Evolutionary conservation across 2,329 filamentous ascomycete genomes (phyloP).

Genomic region (Remersonia thermophila): DNA sequence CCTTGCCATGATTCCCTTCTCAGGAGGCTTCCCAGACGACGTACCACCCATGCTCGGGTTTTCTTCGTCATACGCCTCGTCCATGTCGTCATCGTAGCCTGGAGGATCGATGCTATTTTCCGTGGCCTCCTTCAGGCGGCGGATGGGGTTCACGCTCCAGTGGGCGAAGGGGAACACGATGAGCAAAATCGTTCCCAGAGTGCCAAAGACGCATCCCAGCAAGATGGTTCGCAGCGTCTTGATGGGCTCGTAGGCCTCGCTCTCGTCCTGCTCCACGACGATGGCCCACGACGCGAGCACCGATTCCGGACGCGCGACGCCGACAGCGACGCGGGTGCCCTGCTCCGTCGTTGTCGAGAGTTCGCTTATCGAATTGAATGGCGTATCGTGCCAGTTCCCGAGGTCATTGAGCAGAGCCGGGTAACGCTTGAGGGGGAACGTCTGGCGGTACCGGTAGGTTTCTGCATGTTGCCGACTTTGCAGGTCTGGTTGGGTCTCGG

Average conservation of each 20-base stretch:
- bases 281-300: constrained; percentile 70
- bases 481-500: constrained; percentile 30
- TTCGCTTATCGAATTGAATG: constrained; percentile 57
- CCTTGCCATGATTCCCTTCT: constrained; percentile 28
- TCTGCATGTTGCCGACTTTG: constrained; percentile 32
- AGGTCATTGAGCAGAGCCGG: constrained; percentile 52
- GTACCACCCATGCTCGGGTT: constrained; percentile 29
- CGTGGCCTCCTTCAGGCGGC: constrained; percentile 62
- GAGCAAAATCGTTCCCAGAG: constrained; percentile 58
- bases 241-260: constrained; percentile 68
- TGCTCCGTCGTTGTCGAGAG: constrained; percentile 65
- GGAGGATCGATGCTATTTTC: constrained; percentile 58
- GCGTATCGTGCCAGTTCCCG: constrained; percentile 31
- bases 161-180: constrained; percentile 71
- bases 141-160: constrained; percentile 67
- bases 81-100: constrained; percentile 39
- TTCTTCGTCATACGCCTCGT: constrained; percentile 36
- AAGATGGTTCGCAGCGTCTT: constrained; percentile 65
- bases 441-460: constrained; percentile 15
- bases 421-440: constrained; percentile 48
- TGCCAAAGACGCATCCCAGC: constrained; percentile 74
- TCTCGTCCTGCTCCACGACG: constrained; percentile 61
- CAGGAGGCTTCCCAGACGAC: constrained; percentile 29
- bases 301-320: constrained; percentile 59
- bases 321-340: constrained; percentile 58